Conservation (phyloP, 2,329 filamentous ascomycete species). For the Ascocoryne sarcoides region DNA sequence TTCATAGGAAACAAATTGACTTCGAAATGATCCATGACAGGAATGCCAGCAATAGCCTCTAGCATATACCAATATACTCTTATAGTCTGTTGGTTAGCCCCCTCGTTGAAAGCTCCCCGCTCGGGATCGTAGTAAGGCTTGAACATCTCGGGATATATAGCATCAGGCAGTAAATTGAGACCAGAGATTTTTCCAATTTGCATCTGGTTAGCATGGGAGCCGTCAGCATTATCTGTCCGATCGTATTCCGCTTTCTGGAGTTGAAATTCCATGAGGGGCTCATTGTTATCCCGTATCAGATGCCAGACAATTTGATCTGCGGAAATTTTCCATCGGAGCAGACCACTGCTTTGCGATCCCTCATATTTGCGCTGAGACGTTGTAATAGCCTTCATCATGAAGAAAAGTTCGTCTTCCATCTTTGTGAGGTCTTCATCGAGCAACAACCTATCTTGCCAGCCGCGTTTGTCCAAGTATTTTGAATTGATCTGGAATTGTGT, state of each 20-base stretch:
- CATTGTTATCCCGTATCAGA: slow-evolving; percentile 75
- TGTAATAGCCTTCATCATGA: slow-evolving; percentile 99
- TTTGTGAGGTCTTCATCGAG: slow-evolving; percentile 81
- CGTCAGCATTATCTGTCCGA: slow-evolving; percentile 92
- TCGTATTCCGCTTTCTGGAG: slow-evolving; percentile 87
- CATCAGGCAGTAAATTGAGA: slow-evolving; percentile 80
- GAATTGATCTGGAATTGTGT: slow-evolving; percentile 90
- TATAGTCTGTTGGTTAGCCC: slow-evolving; percentile 72
- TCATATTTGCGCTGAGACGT: slow-evolving; percentile 86
- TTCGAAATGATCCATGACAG: slow-evolving; percentile 94
- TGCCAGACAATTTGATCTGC: slow-evolving; percentile 97
- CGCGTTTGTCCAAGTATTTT: slow-evolving; percentile 74
- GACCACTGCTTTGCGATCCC: slow-evolving; percentile 63
- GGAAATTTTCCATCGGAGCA: slow-evolving; percentile 89
- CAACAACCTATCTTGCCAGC: slow-evolving; percentile 84
- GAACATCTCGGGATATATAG: slow-evolving; percentile 93
- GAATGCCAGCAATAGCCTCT: slow-evolving; percentile 94
- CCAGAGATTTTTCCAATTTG: slow-evolving; percentile 83
- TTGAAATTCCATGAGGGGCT: slow-evolving; percentile 88
- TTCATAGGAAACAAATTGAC: slow-evolving; percentile 89
- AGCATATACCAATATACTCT: slow-evolving; percentile 97
- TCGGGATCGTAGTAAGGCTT: slow-evolving; percentile 73
- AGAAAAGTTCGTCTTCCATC: slow-evolving; percentile 96
- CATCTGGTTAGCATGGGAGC: slow-evolving; percentile 88
- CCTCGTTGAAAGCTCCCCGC: slow-evolving; percentile 41